These are phyloP conservation scores for Albifimbria verrucaria DNA, from an alignment of 2,329 filamentous ascomycete genomes.

Conservation along the genomic window DNA sequence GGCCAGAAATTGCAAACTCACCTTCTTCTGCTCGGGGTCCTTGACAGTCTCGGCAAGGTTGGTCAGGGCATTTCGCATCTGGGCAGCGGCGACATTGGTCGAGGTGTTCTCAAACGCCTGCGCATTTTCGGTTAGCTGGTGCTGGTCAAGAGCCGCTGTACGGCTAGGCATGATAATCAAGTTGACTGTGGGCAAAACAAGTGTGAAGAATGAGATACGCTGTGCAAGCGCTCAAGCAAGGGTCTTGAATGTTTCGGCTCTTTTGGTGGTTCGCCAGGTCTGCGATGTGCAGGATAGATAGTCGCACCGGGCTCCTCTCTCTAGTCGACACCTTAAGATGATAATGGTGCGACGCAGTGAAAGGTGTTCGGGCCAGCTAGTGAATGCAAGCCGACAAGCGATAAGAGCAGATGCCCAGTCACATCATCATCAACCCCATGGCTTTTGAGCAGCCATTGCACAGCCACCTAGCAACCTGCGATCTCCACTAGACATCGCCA, in stretches of 20 bases:
- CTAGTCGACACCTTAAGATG: no score
- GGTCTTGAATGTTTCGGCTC: background rate
- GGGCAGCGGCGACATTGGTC: constrained; percentile 93
- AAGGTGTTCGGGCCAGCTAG: background rate
- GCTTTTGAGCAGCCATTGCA: no score
- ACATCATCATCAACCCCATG: no score
- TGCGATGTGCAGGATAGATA: no score
- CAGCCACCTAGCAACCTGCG: background rate
- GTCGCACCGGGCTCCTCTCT: no score
- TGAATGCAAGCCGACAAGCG: background rate
- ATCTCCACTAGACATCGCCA: background rate
- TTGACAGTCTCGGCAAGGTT: constrained; percentile 85
- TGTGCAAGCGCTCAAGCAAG: background rate
- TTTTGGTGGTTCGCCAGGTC: no score
- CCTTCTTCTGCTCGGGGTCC: constrained; percentile 81
- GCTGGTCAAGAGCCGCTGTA: background rate
- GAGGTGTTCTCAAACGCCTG: constrained; percentile 99
- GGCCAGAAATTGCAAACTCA: constrained; percentile 35
- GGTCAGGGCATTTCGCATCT: constrained; percentile 98
- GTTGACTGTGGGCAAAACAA: background rate
- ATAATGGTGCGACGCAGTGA: background rate
- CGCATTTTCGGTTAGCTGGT: constrained; percentile 20
- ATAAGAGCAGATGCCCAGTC: no score
- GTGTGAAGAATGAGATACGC: background rate
- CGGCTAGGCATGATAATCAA: background rate